Conservation (phyloP, 306 rosid species). For the Ormosia emarginata region DNA sequence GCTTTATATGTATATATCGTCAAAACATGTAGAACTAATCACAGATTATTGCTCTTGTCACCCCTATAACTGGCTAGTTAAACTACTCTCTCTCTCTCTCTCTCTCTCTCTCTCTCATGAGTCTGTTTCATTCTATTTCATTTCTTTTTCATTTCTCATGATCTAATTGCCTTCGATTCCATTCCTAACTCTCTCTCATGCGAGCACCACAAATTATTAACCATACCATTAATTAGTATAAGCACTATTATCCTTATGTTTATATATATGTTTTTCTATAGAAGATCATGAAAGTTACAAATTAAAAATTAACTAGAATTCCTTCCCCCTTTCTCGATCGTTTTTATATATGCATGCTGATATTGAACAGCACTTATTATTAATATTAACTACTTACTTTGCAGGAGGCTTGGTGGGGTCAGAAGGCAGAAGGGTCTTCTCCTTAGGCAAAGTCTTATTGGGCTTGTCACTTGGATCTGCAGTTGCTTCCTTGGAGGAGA, state of each 20-base stretch:
- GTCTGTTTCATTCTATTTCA: background rate
- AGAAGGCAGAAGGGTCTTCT: slow-evolving; percentile 43
- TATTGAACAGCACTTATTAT: background rate
- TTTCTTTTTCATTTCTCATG: background rate
- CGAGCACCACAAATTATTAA: background rate
- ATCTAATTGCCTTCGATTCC: background rate
- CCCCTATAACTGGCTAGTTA: background rate
- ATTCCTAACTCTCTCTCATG: background rate
- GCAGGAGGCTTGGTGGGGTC: slow-evolving; percentile 80
- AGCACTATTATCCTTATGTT: background rate
- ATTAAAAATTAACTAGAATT: background rate
- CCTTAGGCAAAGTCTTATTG: slow-evolving; percentile 37
- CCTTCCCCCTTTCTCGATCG: background rate
- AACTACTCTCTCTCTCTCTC: background rate
- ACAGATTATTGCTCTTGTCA: background rate
- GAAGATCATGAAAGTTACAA: background rate
- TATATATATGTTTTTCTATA: background rate
- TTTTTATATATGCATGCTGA: background rate
- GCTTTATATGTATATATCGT: background rate
- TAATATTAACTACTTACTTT: slow-evolving; percentile 50
- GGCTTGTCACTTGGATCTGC: slow-evolving; percentile 29
- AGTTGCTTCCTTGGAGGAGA: slow-evolving; percentile 34
- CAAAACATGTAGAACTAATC: background rate
- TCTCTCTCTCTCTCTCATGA: background rate
- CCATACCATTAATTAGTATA: background rate